A percentile compares a stretch with the other conserved stretches of the same genome.
Conservation (phyloP, 2,329 filamentous ascomycete species). For the Dendryphion nanum region DNA sequence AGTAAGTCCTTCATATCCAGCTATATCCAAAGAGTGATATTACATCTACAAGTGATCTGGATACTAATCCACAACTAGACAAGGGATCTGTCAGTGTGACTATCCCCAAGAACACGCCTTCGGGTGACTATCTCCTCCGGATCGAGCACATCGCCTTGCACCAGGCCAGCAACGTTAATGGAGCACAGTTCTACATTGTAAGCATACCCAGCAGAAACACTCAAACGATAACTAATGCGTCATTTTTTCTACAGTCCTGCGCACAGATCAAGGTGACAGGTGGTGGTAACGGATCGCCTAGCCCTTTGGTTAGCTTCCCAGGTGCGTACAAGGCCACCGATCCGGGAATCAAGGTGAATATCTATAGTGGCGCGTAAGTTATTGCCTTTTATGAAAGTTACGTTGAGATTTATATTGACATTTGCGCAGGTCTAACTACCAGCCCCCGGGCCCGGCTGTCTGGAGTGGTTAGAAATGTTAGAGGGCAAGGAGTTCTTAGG, state of each 20-base stretch:
- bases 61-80: constrained; percentile 2
- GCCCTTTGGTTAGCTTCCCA: constrained; percentile 43
- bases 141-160: constrained; percentile 49
- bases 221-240: too few species aligned
- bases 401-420: constrained; percentile 3
- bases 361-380: constrained; percentile 20
- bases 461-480: constrained; percentile 22
- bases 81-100: constrained; percentile 27
- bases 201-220: too few species aligned
- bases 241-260: too few species aligned
- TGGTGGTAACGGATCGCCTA: constrained; percentile 36
- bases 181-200: constrained; percentile 49
- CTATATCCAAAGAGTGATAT: constrained; percentile 2
- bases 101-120: constrained; percentile 41
- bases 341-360: constrained; percentile 33
- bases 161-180: constrained; percentile 25
- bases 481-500: not conserved
- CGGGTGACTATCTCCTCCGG: constrained; percentile 47
- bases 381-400: not conserved
- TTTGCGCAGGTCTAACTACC: constrained; percentile 10
- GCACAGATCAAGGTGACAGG: constrained; percentile 46
- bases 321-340: constrained; percentile 38
- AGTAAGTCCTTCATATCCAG: constrained; percentile 9
- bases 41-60: constrained; percentile 18
- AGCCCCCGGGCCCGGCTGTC: constrained; percentile 27